Percentiles rank a stretch among this genome's conserved stretches.
These are phyloP conservation scores for Mycogone perniciosa DNA, from an alignment of 2,329 filamentous ascomycete genomes.

Conservation along the genomic window DNA sequence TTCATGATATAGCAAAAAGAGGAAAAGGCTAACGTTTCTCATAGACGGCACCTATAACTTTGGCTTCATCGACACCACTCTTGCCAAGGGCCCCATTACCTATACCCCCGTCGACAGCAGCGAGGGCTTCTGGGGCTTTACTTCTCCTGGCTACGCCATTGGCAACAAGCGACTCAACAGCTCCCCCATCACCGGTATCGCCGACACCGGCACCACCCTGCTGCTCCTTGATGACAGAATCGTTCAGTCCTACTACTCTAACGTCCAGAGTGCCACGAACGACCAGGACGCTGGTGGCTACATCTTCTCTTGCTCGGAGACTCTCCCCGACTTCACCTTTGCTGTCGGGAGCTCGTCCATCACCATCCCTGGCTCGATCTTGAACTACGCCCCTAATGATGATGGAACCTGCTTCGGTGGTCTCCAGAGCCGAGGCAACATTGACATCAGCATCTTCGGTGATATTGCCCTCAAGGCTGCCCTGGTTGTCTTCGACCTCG, in stretches of 20 bases:
- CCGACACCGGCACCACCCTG: slow-evolving; percentile 57
- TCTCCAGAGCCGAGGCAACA: slow-evolving; percentile 49
- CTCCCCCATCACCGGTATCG: slow-evolving; percentile 42
- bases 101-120: slow-evolving; percentile 56
- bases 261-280: slow-evolving; percentile 31
- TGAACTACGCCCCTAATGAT: slow-evolving; percentile 45
- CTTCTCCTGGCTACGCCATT: slow-evolving; percentile 18
- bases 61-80: slow-evolving; percentile 57
- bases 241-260: slow-evolving; percentile 41
- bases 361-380: slow-evolving; percentile 45
- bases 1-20: slow-evolving; percentile 20
- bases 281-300: slow-evolving; percentile 35
- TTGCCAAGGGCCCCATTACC: slow-evolving; percentile 56
- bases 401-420: slow-evolving; percentile 55
- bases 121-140: slow-evolving; percentile 56
- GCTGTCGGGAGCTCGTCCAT: slow-evolving; percentile 52
- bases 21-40: neutral
- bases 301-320: slow-evolving; percentile 37
- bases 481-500: slow-evolving; percentile 50
- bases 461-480: slow-evolving; percentile 55
- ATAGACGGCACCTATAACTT: slow-evolving; percentile 64
- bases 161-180: slow-evolving; percentile 12
- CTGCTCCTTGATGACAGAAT: slow-evolving; percentile 50
- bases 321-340: slow-evolving; percentile 44
- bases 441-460: slow-evolving; percentile 50